A percentile compares a stretch with the other conserved stretches of the same genome.
Evolutionary conservation across 2,329 filamentous ascomycete species (phyloP).

Genomic region (Huntiella bhutanensis): DNA sequence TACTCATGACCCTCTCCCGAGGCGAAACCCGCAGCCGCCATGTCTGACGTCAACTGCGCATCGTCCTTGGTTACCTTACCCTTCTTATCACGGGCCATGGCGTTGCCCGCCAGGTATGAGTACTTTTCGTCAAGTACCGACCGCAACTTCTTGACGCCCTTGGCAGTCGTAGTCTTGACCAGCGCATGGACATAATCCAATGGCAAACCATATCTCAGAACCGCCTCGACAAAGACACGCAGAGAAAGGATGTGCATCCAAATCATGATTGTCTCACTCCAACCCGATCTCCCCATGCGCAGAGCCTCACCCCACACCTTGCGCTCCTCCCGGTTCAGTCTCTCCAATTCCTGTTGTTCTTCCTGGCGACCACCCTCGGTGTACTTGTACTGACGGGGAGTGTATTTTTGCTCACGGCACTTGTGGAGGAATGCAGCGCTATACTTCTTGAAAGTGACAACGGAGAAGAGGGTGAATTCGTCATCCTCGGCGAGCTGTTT

Average conservation of each 20-base stretch:
- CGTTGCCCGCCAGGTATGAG: slow-evolving; percentile 86
- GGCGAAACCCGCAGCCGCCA: slow-evolving; percentile 54
- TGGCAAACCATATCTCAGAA: slow-evolving; percentile 86
- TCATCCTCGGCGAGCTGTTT: slow-evolving; percentile 65
- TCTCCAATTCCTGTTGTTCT: slow-evolving; percentile 71
- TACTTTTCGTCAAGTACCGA: slow-evolving; percentile 64
- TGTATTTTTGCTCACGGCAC: slow-evolving; percentile 84
- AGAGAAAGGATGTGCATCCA: slow-evolving; percentile 86
- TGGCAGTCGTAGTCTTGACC: slow-evolving; percentile 43
- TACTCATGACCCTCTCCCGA: slow-evolving; percentile 65
- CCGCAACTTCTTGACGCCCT: slow-evolving; percentile 62
- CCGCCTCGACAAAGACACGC: slow-evolving; percentile 91
- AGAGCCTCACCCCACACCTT: slow-evolving; percentile 88
- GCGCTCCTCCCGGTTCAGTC: slow-evolving; percentile 64
- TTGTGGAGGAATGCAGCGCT: slow-evolving; percentile 77
- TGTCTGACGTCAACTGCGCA: slow-evolving; percentile 55
- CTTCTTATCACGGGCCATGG: slow-evolving; percentile 83
- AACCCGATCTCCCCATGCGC: slow-evolving; percentile 72
- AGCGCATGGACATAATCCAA: slow-evolving; percentile 74
- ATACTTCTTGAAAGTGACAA: slow-evolving; percentile 87
- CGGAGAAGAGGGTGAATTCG: slow-evolving; percentile 75
- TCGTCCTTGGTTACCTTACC: slow-evolving; percentile 85
- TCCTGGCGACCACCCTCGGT: slow-evolving; percentile 77
- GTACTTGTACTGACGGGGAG: slow-evolving; percentile 83
- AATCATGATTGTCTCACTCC: slow-evolving; percentile 89